Conservation (phyloP, 129 eudicot species). For the Silybum marianum region DNA sequence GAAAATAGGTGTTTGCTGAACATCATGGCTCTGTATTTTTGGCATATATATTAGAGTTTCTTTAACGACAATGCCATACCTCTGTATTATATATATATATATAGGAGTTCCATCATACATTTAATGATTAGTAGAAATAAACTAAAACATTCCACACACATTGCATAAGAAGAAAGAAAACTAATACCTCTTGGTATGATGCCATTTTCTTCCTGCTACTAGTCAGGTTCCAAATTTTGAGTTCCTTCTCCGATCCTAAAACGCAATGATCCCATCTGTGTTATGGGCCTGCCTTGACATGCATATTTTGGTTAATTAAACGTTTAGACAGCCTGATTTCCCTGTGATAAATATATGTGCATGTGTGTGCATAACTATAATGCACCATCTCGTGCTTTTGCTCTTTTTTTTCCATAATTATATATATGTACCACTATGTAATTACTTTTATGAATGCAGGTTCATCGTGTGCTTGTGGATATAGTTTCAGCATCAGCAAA, state of each 20-base stretch:
- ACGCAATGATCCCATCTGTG: not conserved
- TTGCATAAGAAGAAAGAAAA: not conserved
- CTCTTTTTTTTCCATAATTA: not conserved
- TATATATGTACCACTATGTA: not conserved
- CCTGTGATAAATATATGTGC: not conserved
- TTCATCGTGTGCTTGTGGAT: slow-evolving; percentile 96
- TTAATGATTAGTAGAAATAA: too few species aligned
- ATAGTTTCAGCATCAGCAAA: slow-evolving; percentile 94
- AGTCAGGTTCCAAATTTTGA: not conserved
- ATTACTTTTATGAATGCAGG: slow-evolving; percentile 42
- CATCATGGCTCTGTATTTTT: too few species aligned
- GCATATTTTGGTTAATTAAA: not conserved
- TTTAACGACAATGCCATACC: too few species aligned
- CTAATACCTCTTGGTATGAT: not conserved
- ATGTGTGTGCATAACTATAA: not conserved
- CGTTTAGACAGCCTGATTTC: not conserved
- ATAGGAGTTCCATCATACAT: too few species aligned
- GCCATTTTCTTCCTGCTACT: not conserved
- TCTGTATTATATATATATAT: too few species aligned
- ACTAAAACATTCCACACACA: too few species aligned
- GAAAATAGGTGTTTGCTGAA: not conserved
- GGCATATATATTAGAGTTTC: too few species aligned
- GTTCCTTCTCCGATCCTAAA: not conserved
- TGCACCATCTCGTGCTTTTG: slow-evolving; percentile 2
- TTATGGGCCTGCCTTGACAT: not conserved